Percentiles rank a stretch among this genome's conserved stretches.
These are phyloP conservation scores for Obelidium mucronatum DNA, from an alignment of 192 early-diverging fungal genomes.

Conservation along the genomic window DNA sequence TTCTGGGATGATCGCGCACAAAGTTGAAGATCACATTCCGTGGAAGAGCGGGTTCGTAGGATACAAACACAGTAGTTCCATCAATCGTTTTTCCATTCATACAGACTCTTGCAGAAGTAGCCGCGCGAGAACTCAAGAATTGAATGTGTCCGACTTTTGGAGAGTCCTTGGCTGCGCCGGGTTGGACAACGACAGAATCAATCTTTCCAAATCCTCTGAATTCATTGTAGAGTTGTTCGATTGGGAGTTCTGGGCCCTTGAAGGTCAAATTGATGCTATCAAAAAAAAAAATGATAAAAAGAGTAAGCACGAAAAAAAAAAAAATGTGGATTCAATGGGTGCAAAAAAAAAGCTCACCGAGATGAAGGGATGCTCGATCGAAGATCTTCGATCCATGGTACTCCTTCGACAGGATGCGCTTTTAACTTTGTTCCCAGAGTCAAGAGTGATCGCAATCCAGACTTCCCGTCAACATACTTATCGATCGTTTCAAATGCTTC, in stretches of 20 bases:
- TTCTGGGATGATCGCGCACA: constrained; percentile 68
- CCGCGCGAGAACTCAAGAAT: constrained; percentile 77
- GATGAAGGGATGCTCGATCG: constrained; percentile 47
- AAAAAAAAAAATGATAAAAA: not conserved
- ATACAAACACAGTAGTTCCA: constrained; percentile 59
- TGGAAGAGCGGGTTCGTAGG: constrained; percentile 50
- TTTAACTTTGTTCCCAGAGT: constrained; percentile 65
- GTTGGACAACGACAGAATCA: constrained; percentile 75
- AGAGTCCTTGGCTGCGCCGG: constrained; percentile 72
- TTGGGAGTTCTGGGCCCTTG: constrained; percentile 70
- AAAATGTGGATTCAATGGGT: not conserved
- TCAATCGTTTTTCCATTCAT: constrained; percentile 81
- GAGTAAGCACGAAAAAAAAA: not conserved
- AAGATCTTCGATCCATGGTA: constrained; percentile 56
- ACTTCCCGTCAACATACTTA: constrained; percentile 61
- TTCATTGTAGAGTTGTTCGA: constrained; percentile 74
- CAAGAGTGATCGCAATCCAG: constrained; percentile 65
- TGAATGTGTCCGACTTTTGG: constrained; percentile 82
- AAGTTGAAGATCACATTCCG: constrained; percentile 34
- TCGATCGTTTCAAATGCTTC: constrained; percentile 57
- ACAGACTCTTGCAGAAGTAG: constrained; percentile 94
- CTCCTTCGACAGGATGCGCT: constrained; percentile 65
- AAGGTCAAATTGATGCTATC: constrained; percentile 72
- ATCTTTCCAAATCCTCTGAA: constrained; percentile 86
- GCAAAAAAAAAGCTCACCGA: not conserved